These are phyloP conservation scores for Coelastrella sp. DNA, from an alignment of 139 green algal species.

Conservation along the genomic window DNA sequence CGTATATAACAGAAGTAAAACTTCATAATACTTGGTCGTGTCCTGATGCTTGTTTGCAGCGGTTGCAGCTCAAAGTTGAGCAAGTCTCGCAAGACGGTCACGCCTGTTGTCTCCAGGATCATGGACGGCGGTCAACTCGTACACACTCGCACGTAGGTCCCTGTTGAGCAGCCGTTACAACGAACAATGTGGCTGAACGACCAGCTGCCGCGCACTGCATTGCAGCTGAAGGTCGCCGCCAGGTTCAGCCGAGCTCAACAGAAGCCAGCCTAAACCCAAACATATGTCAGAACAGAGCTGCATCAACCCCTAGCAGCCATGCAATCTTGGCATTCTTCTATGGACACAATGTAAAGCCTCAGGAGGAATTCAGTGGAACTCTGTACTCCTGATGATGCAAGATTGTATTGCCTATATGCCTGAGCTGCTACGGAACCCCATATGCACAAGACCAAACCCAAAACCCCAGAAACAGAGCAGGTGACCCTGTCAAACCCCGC, in stretches of 20 bases:
- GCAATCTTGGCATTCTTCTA: too few relatives aligned
- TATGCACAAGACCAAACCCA: too few relatives aligned
- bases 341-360: too few relatives aligned
- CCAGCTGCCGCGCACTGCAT: conserved; percentile 47
- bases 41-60: too few relatives aligned
- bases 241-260: not conserved
- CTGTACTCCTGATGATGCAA: too few relatives aligned
- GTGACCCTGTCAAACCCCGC: not conserved
- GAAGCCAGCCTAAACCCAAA: not conserved
- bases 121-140: too few relatives aligned
- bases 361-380: too few relatives aligned
- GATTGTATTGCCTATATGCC: not conserved
- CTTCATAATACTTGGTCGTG: too few relatives aligned
- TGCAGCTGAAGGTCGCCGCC: conserved; percentile 18
- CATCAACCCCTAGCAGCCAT: not conserved
- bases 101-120: too few relatives aligned
- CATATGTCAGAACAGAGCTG: not conserved
- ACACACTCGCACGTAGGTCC: not conserved
- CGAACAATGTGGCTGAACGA: not conserved
- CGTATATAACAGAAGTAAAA: too few relatives aligned
- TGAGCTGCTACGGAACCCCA: not conserved
- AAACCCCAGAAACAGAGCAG: not conserved
- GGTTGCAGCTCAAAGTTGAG: too few relatives aligned
- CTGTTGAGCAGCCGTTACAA: not conserved
- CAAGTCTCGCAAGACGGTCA: too few relatives aligned